These are phyloP conservation scores for Suillus subaureus DNA, from an alignment of 768 basidiomycete genomes.

Conservation along the genomic window DNA sequence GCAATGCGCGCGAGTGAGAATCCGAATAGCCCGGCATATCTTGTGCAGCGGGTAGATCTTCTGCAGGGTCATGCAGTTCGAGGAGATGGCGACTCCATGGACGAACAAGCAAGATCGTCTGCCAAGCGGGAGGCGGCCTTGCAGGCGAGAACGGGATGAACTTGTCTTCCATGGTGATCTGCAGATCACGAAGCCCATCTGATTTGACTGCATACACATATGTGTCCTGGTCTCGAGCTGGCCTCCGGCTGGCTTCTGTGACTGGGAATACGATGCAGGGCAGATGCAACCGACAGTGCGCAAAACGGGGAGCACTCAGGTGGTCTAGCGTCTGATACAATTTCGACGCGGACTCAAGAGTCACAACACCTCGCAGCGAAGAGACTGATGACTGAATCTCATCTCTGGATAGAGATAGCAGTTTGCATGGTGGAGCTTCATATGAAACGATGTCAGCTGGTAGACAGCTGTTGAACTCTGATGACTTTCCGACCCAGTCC, in stretches of 20 bases:
- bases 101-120: neutral
- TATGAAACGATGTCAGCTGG: neutral
- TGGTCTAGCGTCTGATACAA: neutral
- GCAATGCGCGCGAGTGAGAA: neutral
- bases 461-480: neutral
- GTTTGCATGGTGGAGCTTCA: neutral
- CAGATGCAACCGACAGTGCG: neutral
- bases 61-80: neutral
- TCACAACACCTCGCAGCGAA: neutral
- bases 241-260: neutral
- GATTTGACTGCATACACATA: neutral
- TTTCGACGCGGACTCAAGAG: neutral
- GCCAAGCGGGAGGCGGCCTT: neutral
- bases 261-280: neutral
- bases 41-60: neutral
- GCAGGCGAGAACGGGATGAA: neutral
- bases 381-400: neutral
- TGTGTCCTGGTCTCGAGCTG: neutral
- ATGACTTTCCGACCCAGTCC: neutral
- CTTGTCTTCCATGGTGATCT: neutral
- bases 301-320: neutral
- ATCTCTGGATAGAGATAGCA: neutral
- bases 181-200: neutral
- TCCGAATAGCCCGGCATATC: neutral
- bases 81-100: neutral